Evolutionary conservation across 345 rosid genomes (phyloP).

Genomic region (Litchi chinensis): DNA sequence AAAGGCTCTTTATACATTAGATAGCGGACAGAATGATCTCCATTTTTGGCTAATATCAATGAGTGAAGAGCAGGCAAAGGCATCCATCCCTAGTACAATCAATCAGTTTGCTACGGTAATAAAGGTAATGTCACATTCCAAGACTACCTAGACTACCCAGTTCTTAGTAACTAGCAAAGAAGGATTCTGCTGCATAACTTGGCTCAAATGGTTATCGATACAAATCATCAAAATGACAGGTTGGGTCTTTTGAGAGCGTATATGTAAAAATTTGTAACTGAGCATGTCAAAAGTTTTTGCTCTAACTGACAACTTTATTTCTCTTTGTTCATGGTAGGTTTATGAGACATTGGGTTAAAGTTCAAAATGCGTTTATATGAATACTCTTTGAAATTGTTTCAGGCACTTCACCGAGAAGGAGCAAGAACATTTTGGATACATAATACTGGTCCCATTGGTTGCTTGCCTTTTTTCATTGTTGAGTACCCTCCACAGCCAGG

Average conservation of each 20-base stretch:
- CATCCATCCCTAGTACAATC: slow-evolving; percentile 20
- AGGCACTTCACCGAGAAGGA: slow-evolving; percentile 28
- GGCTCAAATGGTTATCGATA: not conserved
- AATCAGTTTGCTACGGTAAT: slow-evolving; percentile 17
- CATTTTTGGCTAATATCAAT: slow-evolving; percentile 13
- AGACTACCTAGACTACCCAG: not conserved
- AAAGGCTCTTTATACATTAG: slow-evolving; percentile 31
- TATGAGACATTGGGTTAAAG: too few relatives aligned
- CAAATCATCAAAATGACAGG: too few relatives aligned
- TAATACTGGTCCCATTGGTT: slow-evolving; percentile 47
- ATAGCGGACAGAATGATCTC: slow-evolving; percentile 38
- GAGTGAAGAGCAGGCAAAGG: slow-evolving; percentile 14
- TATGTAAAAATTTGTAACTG: too few relatives aligned
- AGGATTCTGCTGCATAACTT: too few relatives aligned
- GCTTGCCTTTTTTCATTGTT: slow-evolving; percentile 33
- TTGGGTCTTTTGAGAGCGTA: not conserved
- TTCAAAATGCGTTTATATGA: too few relatives aligned
- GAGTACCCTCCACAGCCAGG: slow-evolving; percentile 15
- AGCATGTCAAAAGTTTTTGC: too few relatives aligned
- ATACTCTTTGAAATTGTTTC: not conserved
- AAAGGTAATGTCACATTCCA: slow-evolving; percentile 2
- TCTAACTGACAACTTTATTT: not conserved
- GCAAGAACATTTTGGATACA: slow-evolving; percentile 48
- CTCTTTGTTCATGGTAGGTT: too few relatives aligned
- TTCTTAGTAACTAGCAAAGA: too few relatives aligned